These are phyloP conservation scores for Hypomyces rosellus DNA, from an alignment of 2,329 filamentous ascomycete genomes.

Conservation along the genomic window DNA sequence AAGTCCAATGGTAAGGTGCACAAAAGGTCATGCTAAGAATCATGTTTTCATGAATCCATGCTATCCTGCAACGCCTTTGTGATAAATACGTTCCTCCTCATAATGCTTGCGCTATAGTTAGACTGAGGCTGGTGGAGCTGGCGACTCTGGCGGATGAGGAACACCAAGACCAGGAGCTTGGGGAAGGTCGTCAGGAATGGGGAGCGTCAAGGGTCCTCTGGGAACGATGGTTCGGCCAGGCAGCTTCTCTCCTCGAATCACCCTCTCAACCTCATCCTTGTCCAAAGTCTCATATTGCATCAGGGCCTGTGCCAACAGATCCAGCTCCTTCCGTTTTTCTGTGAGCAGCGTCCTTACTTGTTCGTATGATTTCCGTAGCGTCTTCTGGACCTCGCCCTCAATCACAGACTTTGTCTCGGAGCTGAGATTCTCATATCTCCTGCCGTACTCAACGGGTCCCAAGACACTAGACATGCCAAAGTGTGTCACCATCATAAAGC, in stretches of 20 bases:
- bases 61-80: too few species aligned
- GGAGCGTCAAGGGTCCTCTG: conserved; percentile 34
- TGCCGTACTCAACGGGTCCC: conserved; percentile 82
- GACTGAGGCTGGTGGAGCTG: conserved; percentile 29
- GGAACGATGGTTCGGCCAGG: conserved; percentile 58
- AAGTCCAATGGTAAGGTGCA: not conserved
- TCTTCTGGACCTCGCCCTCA: conserved; percentile 78
- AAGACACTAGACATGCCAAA: conserved; percentile 85
- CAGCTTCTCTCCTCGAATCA: conserved; percentile 80
- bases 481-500: conserved; percentile 80
- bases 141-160: conserved; percentile 23
- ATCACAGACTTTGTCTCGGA: conserved; percentile 81
- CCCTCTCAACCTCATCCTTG: conserved; percentile 82
- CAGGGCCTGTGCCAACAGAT: conserved; percentile 79
- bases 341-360: conserved; percentile 67
- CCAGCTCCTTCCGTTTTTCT: conserved; percentile 74
- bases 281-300: conserved; percentile 92
- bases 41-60: too few species aligned
- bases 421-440: conserved; percentile 75
- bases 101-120: not conserved
- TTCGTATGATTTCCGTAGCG: conserved; percentile 74
- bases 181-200: conserved; percentile 29
- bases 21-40: too few species aligned
- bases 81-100: not conserved
- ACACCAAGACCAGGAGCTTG: conserved; percentile 30